phyloP scores from a whole-genome alignment of 352 stramenopile species.

The Blastocystis sp. region DNA sequence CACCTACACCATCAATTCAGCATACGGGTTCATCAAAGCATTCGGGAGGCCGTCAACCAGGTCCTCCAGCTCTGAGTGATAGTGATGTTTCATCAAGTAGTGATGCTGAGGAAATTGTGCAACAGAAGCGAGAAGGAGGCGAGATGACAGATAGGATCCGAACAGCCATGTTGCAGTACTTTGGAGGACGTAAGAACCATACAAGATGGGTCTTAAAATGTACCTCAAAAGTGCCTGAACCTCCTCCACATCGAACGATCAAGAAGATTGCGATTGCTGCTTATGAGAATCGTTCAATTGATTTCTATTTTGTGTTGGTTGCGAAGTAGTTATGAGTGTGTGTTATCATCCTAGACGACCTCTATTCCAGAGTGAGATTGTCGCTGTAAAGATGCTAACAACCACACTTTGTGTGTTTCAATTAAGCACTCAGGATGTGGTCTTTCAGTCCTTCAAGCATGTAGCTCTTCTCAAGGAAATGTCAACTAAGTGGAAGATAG shows the following conservation, averaged over 20 bases:
- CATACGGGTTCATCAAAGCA: not conserved
- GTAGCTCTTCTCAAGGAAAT: slow-evolving; percentile 56
- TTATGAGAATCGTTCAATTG: slow-evolving; percentile 60
- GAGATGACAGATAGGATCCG: slow-evolving; percentile 26
- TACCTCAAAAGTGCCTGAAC: slow-evolving; percentile 54
- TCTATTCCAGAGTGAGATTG: slow-evolving; percentile 60
- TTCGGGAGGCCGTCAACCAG: not conserved
- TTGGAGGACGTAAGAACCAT: slow-evolving; percentile 31
- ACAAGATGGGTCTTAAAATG: slow-evolving; percentile 61
- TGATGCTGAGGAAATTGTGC: slow-evolving; percentile 52
- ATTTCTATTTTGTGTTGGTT: slow-evolving; percentile 60
- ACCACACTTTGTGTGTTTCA: slow-evolving; percentile 59
- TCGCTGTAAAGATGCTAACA: slow-evolving; percentile 63
- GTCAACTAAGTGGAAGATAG: slow-evolving; percentile 30
- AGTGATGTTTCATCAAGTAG: slow-evolving; percentile 58
- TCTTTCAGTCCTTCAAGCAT: slow-evolving; percentile 47
- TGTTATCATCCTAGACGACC: not conserved
- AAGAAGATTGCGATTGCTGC: slow-evolving; percentile 65
- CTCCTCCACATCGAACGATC: slow-evolving; percentile 30
- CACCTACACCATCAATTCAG: not conserved
- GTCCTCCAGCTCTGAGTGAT: slow-evolving; percentile 12
- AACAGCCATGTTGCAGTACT: slow-evolving; percentile 37
- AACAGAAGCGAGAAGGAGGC: slow-evolving; percentile 55
- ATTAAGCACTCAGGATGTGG: slow-evolving; percentile 45
- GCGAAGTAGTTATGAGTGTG: not conserved